Evolutionary conservation across 2,329 filamentous ascomycete genomes (phyloP), one percentile per base, ranked within the genome.

Genomic region (Diaporthe batatas): DNA sequence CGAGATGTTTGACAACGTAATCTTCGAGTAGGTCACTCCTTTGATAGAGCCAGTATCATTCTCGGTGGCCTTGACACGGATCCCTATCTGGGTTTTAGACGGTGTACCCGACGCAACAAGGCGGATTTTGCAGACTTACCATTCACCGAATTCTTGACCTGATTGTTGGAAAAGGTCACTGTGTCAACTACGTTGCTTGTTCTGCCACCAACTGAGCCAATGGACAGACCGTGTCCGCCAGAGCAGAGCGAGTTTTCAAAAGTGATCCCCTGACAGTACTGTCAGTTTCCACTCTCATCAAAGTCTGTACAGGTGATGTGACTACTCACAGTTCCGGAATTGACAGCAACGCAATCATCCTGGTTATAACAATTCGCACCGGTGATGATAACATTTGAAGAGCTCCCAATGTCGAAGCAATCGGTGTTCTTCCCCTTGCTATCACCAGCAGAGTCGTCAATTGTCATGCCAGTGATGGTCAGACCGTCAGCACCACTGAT

Each of bases 301-400:
- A 21, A 6, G 7, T 4, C 11, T 16, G 21, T 6, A 14, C 2
- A 42, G 21, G 25, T 0, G 1, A 5, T 44, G 0, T 8, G 21
- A 49, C n/a, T n/a, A 51, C 71, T 58, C 39, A 72, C 71, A 44
- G 74, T 85, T 65, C 88, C 88, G 2, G 86, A 88, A 81, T 90
- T 90, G 77, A 90, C 81, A 49, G 88, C 88, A n/a, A 90, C 79
- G 75, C 88, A 90, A 76, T 90, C 88, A 74, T 90, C 88, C 79
- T 90, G 88, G 82, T 90, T 90, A 77, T 87, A 83, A 73, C 90
- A 82, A 65, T 82, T 84, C 23, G 87, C 86, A 59, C 85, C 84
- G 68, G 82, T 82, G 77, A 90, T 89, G 64, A 82, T 85, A 49
- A 90, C 81, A 55, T 82, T 83, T 21, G 81, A 82, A n/a, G 83